Percentiles rank a stretch among this genome's conserved stretches.
Evolutionary conservation across 306 rosid species (phyloP).

Genomic region (Corylus avellana): DNA sequence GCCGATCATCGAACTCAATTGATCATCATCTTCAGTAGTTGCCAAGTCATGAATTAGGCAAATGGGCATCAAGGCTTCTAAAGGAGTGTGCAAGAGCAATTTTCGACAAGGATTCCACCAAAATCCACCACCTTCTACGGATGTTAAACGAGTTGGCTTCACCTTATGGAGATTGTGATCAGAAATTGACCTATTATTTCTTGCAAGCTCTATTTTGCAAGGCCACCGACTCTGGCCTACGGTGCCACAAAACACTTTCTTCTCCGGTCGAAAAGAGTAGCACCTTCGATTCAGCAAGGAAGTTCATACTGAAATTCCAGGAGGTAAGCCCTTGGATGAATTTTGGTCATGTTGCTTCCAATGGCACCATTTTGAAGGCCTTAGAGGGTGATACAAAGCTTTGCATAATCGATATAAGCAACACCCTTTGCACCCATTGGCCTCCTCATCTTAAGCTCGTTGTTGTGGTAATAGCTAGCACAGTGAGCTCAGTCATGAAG

Average conservation of each 20-base stretch:
- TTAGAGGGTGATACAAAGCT: slow-evolving; percentile 70
- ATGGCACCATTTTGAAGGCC: slow-evolving; percentile 78
- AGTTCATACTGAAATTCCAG: slow-evolving; percentile 69
- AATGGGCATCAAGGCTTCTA: slow-evolving; percentile 72
- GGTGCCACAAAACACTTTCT: slow-evolving; percentile 58
- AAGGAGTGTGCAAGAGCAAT: slow-evolving; percentile 75
- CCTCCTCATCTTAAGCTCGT: slow-evolving; percentile 79
- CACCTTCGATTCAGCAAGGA: slow-evolving; percentile 68
- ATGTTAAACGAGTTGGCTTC: slow-evolving; percentile 82
- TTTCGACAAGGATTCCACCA: slow-evolving; percentile 57
- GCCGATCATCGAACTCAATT: slow-evolving; percentile 52
- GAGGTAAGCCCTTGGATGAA: slow-evolving; percentile 92
- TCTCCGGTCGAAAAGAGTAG: slow-evolving; percentile 57
- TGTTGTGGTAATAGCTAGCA: slow-evolving; percentile 34
- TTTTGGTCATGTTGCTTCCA: slow-evolving; percentile 87
- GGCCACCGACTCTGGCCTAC: slow-evolving; percentile 62
- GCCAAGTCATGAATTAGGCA: slow-evolving; percentile 19
- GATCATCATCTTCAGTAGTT: background rate
- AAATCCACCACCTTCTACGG: slow-evolving; percentile 79
- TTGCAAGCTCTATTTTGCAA: slow-evolving; percentile 75
- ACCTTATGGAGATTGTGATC: slow-evolving; percentile 83
- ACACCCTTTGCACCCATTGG: slow-evolving; percentile 84
- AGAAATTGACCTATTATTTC: slow-evolving; percentile 73
- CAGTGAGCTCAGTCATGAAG: slow-evolving; percentile 49
- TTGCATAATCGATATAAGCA: slow-evolving; percentile 76